These are phyloP conservation scores for Tulasnella sp. DNA, from an alignment of 768 basidiomycete species.

Conservation along the genomic window DNA sequence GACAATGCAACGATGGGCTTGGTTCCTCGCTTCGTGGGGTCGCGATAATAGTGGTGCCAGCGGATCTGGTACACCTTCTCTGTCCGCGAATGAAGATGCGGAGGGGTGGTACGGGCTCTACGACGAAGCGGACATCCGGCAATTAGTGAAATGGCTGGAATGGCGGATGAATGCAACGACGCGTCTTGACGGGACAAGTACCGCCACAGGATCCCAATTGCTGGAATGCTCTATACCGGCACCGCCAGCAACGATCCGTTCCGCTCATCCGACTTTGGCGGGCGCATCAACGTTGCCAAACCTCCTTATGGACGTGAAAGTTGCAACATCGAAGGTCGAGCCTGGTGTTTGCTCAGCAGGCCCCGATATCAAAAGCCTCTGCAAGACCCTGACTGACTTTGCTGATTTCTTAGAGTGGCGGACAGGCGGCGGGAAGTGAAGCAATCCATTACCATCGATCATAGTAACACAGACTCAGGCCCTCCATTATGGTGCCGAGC, in stretches of 20 bases:
- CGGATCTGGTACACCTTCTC: constrained; percentile 28
- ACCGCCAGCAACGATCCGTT: neutral
- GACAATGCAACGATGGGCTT: constrained; percentile 50
- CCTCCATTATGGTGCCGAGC: no score
- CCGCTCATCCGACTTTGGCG: neutral
- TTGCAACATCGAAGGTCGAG: neutral
- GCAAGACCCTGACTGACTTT: constrained; percentile 45
- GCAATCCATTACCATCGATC: no score
- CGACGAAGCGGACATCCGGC: constrained; percentile 49
- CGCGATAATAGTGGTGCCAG: constrained; percentile 27
- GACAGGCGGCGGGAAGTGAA: neutral
- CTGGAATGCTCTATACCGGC: neutral
- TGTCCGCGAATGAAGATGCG: constrained; percentile 30
- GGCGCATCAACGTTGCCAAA: neutral
- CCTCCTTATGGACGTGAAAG: neutral
- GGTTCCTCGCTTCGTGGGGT: constrained; percentile 57
- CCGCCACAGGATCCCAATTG: neutral
- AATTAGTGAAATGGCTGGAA: constrained; percentile 50
- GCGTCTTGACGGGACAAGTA: neutral
- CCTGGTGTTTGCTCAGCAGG: neutral
- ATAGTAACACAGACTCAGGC: no score
- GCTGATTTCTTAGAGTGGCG: constrained; percentile 47
- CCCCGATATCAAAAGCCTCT: constrained; percentile 35
- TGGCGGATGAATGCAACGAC: neutral
- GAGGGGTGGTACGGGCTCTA: constrained; percentile 71